Percentiles rank a stretch among this genome's conserved stretches.
These are phyloP conservation scores for Syzygium aromaticum DNA, from an alignment of 345 rosid genomes.

Conservation along the genomic window DNA sequence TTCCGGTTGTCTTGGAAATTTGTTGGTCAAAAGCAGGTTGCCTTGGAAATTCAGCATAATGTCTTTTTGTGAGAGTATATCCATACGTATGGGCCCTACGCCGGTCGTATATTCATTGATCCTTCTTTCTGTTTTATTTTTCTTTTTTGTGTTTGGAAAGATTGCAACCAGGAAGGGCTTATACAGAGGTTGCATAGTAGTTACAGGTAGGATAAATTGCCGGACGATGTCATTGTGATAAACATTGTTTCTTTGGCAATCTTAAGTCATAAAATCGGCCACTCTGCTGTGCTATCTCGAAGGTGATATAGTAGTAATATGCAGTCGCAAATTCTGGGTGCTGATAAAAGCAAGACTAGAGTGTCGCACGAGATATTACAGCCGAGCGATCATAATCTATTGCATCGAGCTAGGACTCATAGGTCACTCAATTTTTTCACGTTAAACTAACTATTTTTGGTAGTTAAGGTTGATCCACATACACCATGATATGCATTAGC, in stretches of 20 bases:
- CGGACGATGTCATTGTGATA: not conserved
- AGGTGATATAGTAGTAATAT: not conserved
- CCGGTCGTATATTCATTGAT: no score
- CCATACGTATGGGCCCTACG: not conserved
- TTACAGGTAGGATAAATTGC: not conserved
- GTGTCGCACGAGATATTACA: not conserved
- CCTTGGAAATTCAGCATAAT: not conserved
- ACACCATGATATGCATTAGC: not conserved
- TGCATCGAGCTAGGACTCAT: not conserved
- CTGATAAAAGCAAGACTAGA: not conserved
- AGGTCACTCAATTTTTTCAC: not conserved
- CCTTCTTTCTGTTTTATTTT: no score
- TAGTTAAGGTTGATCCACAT: not conserved
- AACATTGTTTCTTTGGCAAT: not conserved
- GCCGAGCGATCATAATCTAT: not conserved
- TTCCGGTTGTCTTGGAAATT: not conserved
- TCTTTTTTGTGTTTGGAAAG: not conserved
- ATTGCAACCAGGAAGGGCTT: not conserved
- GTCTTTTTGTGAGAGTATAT: not conserved
- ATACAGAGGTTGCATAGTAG: not conserved
- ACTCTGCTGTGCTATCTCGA: not conserved
- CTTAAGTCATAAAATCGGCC: not conserved
- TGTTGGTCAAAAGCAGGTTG: not conserved
- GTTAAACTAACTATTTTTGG: not conserved
- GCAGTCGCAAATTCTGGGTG: not conserved